A percentile compares a stretch with the other conserved stretches of the same genome.
Evolutionary conservation across 495 filamentous ascomycete species (phyloP).

Genomic region (Cercophora samala): DNA sequence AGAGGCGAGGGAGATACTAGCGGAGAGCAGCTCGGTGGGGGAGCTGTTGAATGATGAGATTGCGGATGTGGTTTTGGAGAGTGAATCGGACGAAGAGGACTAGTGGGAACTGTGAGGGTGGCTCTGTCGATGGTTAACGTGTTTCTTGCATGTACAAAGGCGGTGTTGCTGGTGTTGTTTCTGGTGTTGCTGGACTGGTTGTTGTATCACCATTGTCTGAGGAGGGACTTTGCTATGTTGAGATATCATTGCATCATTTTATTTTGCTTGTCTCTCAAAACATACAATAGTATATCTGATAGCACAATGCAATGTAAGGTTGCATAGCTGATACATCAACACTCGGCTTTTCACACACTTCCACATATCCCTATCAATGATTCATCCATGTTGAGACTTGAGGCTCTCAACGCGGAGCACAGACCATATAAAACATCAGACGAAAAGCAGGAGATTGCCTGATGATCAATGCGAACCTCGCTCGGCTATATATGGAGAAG

Average conservation of each 20-base stretch:
- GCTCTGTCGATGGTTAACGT: not conserved
- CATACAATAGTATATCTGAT: too few relatives aligned
- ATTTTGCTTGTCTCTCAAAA: too few relatives aligned
- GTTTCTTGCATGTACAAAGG: not conserved
- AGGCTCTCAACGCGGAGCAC: too few relatives aligned
- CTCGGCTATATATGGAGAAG: not conserved
- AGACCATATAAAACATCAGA: not conserved
- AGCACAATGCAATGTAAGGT: too few relatives aligned
- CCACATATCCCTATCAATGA: too few relatives aligned
- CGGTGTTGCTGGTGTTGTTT: not conserved
- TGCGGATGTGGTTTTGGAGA: constrained; percentile 54
- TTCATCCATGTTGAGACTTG: too few relatives aligned
- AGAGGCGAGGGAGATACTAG: constrained; percentile 63
- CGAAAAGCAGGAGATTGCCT: not conserved
- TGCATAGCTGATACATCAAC: too few relatives aligned
- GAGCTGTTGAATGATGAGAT: constrained; percentile 68
- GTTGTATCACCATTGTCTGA: too few relatives aligned
- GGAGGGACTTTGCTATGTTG: too few relatives aligned
- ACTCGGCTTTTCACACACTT: too few relatives aligned
- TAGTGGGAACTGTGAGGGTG: constrained; percentile 1
- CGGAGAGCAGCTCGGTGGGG: constrained; percentile 73
- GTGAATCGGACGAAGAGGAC: constrained; percentile 44
- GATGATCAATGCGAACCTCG: not conserved
- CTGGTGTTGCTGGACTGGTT: too few relatives aligned
- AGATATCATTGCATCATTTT: too few relatives aligned